These are phyloP conservation scores for Orbilia brochopaga DNA, from an alignment of 2,329 filamentous ascomycete genomes.

Conservation along the genomic window DNA sequence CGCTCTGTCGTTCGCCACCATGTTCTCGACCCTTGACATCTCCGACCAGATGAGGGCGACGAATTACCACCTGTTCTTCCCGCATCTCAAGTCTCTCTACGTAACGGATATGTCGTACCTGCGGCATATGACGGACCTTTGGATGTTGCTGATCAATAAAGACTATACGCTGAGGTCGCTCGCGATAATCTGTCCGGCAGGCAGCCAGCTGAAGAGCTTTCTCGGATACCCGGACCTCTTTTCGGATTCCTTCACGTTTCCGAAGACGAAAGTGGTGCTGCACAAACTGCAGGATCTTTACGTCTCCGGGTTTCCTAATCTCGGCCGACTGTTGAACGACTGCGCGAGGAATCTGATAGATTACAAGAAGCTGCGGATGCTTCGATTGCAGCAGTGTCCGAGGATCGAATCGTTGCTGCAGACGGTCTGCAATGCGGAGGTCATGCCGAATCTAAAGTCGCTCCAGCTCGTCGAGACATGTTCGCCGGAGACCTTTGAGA, in stretches of 20 bases:
- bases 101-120: slow-evolving; percentile 18
- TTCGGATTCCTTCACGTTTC: slow-evolving; percentile 11
- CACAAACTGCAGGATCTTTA: slow-evolving; percentile 17
- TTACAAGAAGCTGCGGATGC: slow-evolving; percentile 18
- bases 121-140: slow-evolving; percentile 15
- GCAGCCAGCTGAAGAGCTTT: slow-evolving; percentile 11
- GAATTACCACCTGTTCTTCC: slow-evolving; percentile 1
- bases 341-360: slow-evolving; percentile 22
- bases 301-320: slow-evolving; percentile 20
- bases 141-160: slow-evolving; percentile 19
- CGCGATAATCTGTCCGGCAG: slow-evolving; percentile 16
- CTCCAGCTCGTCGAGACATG: slow-evolving; percentile 31
- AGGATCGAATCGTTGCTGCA: slow-evolving; percentile 24
- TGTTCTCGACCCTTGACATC: slow-evolving; percentile 4
- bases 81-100: slow-evolving; percentile 18
- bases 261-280: slow-evolving; percentile 5
- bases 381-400: slow-evolving; percentile 17
- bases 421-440: slow-evolving; percentile 24
- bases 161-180: slow-evolving; percentile 15
- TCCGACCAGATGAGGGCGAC: slow-evolving; percentile 1
- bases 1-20: slow-evolving; percentile 6
- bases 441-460: slow-evolving; percentile 36
- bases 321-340: slow-evolving; percentile 22
- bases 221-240: slow-evolving; percentile 19
- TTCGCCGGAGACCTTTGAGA: slow-evolving; percentile 33